phyloP scores from a whole-genome alignment of 2,329 filamentous ascomycete genomes.

The Venturia pyrina region DNA sequence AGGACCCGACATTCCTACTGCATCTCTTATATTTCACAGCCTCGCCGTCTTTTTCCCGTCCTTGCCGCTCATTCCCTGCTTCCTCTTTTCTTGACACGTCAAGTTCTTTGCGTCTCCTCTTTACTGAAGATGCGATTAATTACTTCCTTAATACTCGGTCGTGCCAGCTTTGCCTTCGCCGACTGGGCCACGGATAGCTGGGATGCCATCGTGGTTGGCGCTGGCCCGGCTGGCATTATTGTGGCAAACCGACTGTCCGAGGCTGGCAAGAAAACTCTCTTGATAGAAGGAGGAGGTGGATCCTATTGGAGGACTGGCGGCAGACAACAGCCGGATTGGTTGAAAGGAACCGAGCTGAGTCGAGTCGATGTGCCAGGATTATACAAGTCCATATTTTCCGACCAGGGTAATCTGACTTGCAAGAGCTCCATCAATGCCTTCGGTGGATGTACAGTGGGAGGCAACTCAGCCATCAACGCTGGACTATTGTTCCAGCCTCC shows the following conservation, averaged over 20 bases:
- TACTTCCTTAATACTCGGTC: neutral
- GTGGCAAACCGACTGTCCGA: constrained; percentile 42
- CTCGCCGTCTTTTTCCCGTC: neutral
- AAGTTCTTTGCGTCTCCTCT: neutral
- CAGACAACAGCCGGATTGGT: constrained; percentile 38
- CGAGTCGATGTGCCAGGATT: constrained; percentile 45
- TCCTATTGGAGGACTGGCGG: constrained; percentile 42
- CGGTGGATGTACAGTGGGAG: constrained; percentile 42
- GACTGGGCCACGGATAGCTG: constrained; percentile 10
- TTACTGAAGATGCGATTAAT: neutral
- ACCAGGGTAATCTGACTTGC: constrained; percentile 33
- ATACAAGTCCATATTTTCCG: constrained; percentile 41
- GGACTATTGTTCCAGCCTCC: constrained; percentile 45
- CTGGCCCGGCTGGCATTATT: constrained; percentile 43
- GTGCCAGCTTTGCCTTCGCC: neutral
- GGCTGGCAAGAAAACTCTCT: constrained; percentile 41
- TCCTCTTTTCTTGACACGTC: neutral
- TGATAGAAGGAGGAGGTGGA: constrained; percentile 42
- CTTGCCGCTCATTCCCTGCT: neutral
- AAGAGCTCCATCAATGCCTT: constrained; percentile 32
- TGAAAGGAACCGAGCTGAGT: constrained; percentile 36
- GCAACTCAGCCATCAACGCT: constrained; percentile 44
- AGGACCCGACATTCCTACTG: neutral
- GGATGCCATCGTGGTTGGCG: constrained; percentile 12
- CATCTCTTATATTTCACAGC: neutral